Base-by-base conservation (phyloP, 192 early-diverging fungal species). In the Podila clonocystis region DNA sequence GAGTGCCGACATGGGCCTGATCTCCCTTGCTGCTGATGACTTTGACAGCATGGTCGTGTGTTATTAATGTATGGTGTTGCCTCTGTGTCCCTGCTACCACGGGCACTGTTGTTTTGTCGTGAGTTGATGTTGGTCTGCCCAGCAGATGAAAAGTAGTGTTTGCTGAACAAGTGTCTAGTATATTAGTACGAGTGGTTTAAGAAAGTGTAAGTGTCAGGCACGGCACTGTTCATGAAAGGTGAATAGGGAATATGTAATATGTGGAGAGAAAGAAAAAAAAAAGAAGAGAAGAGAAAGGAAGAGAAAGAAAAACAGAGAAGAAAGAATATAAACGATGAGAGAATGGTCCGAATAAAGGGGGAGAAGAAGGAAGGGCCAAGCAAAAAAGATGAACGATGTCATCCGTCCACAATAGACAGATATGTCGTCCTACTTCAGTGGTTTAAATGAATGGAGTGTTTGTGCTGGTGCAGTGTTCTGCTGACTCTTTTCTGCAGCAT, bases 21-120 rank as follows among this genome's bases (percentile, higher is more conserved):
- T 57, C 68, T 78, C 75, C 36, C 77, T 72, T 50, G 48, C 63
- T 19, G 63, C 22, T 26, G 48, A 15, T 17, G 77, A 26, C 26
- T 72, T 79, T 29, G 77, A 69, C 62, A 80, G 48, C 77, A 80
- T 80, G 24, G 30, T 64, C 57, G 41, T 45, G 29, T 30, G 13
- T 13, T 8, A 7, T 0, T 24, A 15, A 49, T 30, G 65, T 13
- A 2, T 58, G 11, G 24, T 24, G 57, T 24, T 58, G 20, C 57
- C n/a, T 28, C n/a, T 30, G 61, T 28, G 61, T 62, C 59, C 59
- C 33, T 30, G 59, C 15, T 17, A 19, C 28, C 11, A 15, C 5
- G 1, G 20, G 22, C 29, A 9, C 17, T 33, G 22, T 60, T 60
- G 24, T 60, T 9, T 60, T 60, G 22, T 60, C 30, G 59, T 17